Evolutionary conservation across 2,329 filamentous ascomycete genomes (phyloP).

Genomic region (Botrytis fabae): DNA sequence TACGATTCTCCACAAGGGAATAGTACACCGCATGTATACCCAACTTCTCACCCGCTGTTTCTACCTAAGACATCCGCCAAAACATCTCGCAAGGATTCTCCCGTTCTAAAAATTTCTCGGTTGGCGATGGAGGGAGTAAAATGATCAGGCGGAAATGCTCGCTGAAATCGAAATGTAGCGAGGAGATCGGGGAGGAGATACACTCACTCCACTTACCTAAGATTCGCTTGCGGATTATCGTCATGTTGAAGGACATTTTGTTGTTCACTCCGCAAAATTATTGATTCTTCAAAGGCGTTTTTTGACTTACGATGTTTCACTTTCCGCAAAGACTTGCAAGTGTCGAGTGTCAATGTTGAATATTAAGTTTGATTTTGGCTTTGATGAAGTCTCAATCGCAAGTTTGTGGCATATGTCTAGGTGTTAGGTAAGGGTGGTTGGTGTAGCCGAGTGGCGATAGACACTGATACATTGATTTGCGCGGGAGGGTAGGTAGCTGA

Average conservation of each 20-base stretch:
- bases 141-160: neutral
- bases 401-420: neutral
- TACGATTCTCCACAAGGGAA: neutral
- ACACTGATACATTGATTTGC: neutral
- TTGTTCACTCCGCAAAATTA: neutral
- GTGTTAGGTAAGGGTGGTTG: neutral
- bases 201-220: neutral
- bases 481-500: neutral
- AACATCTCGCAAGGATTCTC: neutral
- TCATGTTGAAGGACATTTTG: neutral
- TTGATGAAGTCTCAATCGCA: neutral
- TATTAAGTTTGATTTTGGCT: neutral
- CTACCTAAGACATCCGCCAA: neutral
- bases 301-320: neutral
- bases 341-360: neutral
- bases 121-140: neutral
- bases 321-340: neutral
- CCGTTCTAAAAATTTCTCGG: neutral
- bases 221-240: neutral
- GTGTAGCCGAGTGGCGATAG: neutral
- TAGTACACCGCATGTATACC: neutral
- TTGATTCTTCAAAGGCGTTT: neutral
- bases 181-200: neutral
- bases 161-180: neutral
- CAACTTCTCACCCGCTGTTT: neutral